phyloP scores from a whole-genome alignment of 2,329 filamentous ascomycete species.

The Bretziella fagacearum region DNA sequence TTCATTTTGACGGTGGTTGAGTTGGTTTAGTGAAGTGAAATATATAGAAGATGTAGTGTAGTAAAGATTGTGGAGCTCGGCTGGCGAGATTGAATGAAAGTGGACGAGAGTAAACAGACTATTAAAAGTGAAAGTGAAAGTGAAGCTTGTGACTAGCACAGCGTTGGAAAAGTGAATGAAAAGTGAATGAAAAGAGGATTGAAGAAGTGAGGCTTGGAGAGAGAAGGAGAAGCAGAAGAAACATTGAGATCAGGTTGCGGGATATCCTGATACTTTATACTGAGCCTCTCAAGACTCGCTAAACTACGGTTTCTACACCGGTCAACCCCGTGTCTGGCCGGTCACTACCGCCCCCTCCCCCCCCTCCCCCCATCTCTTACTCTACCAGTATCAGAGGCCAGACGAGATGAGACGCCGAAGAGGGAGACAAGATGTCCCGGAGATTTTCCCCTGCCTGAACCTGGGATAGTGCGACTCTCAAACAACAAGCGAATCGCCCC shows the following conservation, averaged over 20 bases:
- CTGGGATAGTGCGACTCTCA: no score
- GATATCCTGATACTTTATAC: no score
- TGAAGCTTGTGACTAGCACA: neutral
- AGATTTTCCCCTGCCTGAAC: no score
- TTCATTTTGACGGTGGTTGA: constrained; percentile 10
- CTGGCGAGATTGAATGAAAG: constrained; percentile 1
- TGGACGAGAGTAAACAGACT: neutral
- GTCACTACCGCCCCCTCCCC: no score
- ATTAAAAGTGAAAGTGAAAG: constrained; percentile 1
- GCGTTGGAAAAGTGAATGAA: constrained; percentile 6
- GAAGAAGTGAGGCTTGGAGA: constrained; percentile 8
- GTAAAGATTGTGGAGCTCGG: neutral
- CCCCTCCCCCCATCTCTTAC: no score
- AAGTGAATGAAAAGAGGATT: neutral
- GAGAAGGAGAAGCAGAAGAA: constrained; percentile 1
- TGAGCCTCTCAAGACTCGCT: no score
- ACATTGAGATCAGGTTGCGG: constrained; percentile 1
- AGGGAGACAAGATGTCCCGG: no score
- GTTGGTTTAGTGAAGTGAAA: neutral
- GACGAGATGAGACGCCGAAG: no score
- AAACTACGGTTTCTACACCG: no score
- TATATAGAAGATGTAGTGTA: neutral
- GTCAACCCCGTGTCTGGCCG: no score
- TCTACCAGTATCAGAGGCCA: no score
- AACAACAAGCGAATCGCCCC: no score